Evolutionary conservation across 1,284 basidiomycete genomes (phyloP).

Genomic region (Apiotrichum laibachii): DNA sequence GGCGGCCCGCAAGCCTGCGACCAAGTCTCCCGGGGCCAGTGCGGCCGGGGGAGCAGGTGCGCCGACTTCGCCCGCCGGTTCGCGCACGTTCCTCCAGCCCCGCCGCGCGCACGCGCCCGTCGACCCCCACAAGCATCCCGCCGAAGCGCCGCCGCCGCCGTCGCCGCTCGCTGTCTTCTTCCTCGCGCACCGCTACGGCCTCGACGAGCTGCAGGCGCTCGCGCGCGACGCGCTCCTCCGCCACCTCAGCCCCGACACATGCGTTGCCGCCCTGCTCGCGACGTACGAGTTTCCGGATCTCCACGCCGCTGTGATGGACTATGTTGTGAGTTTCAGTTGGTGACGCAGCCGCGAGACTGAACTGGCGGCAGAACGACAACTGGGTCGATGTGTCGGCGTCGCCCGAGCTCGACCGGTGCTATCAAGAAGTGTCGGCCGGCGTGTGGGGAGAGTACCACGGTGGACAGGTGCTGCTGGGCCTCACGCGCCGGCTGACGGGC

Average conservation of each 20-base stretch:
- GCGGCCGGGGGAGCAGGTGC: neutral
- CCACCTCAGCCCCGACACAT: slow-evolving; percentile 66
- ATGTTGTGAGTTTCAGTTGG: slow-evolving; percentile 43
- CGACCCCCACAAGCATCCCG: slow-evolving; percentile 75
- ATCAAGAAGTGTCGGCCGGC: slow-evolving; percentile 45
- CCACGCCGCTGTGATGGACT: slow-evolving; percentile 37
- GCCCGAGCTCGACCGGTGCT: slow-evolving; percentile 36
- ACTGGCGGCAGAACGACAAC: slow-evolving; percentile 28
- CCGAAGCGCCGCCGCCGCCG: slow-evolving; percentile 54
- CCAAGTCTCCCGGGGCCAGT: too few relatives aligned
- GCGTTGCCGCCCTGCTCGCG: slow-evolving; percentile 63
- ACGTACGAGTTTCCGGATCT: slow-evolving; percentile 40
- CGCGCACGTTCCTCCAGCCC: slow-evolving; percentile 10
- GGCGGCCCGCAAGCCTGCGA: slow-evolving; percentile 3
- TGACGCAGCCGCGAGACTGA: neutral
- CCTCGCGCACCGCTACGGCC: slow-evolving; percentile 72
- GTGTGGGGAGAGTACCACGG: slow-evolving; percentile 41
- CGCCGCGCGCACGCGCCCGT: slow-evolving; percentile 43
- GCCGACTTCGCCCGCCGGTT: slow-evolving; percentile 14
- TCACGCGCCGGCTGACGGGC: slow-evolving; percentile 21
- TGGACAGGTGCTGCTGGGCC: slow-evolving; percentile 35
- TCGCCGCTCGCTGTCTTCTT: slow-evolving; percentile 71
- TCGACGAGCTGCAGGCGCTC: slow-evolving; percentile 64
- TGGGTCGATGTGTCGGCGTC: slow-evolving; percentile 34
- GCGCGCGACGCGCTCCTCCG: slow-evolving; percentile 72